Percentiles rank a stretch among this genome's conserved stretches.
Evolutionary conservation across 2,329 filamentous ascomycete species (phyloP).

Genomic region (Cryphonectria nitschkei): DNA sequence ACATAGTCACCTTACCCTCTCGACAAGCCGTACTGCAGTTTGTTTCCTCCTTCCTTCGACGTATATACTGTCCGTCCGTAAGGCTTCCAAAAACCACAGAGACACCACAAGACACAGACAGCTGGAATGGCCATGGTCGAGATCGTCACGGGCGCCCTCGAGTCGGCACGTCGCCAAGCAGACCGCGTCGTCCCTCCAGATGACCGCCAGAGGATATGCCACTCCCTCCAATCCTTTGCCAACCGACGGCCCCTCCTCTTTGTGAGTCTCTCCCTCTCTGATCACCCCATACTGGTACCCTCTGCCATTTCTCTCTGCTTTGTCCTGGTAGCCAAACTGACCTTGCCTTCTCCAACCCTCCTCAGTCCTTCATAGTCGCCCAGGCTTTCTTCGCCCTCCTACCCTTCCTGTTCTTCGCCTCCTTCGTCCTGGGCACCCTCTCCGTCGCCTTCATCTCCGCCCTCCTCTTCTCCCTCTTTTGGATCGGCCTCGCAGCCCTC

Average conservation of each 20-base stretch:
- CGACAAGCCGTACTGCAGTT: not conserved
- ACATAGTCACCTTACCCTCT: no score
- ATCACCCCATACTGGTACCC: not conserved
- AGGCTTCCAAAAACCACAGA: not conserved
- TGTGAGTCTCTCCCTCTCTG: conserved; percentile 48
- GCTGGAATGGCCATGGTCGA: conserved; percentile 37
- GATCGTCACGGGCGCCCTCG: conserved; percentile 41
- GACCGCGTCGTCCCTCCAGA: conserved; percentile 62
- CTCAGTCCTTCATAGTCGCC: conserved; percentile 67
- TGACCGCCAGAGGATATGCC: conserved; percentile 60
- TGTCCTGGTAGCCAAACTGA: not conserved
- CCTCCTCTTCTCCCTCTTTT: conserved; percentile 68
- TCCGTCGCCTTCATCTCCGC: conserved; percentile 65
- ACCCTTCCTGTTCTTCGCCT: conserved; percentile 69
- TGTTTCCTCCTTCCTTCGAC: not conserved
- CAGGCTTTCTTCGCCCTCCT: conserved; percentile 69
- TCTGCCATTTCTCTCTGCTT: not conserved
- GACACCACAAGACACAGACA: not conserved
- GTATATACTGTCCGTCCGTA: not conserved
- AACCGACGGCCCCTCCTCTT: conserved; percentile 69
- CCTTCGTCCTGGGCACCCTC: conserved; percentile 66
- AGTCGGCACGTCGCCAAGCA: conserved; percentile 49
- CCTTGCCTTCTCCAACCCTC: conserved; percentile 1
- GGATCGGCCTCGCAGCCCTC: conserved; percentile 67
- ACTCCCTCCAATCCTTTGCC: conserved; percentile 59